Base-by-base conservation (phyloP, 208 protist genomes). In the Trichomonas tenax region DNA sequence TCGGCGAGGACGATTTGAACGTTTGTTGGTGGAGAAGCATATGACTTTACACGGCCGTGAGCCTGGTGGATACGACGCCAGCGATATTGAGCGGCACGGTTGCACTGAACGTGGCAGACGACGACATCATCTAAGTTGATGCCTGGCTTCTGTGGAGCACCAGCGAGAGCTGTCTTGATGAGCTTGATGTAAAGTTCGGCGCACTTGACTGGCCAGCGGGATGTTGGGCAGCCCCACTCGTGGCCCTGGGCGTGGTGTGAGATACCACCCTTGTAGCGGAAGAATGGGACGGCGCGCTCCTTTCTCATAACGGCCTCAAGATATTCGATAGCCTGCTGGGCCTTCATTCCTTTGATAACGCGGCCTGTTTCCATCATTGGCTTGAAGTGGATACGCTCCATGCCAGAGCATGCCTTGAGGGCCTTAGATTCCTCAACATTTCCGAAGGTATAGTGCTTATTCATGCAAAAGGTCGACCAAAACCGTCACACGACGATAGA, bases 311-410 rank as follows among this genome's bases (percentile, higher is more conserved):
- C 86, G 41, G 23, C n/a, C 31, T 93, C 86, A 51, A 93, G 86
- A 93, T 93, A 93, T 38, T 6, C 86, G 44, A 93, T 0, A n/a
- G 86, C 86, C 11, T 93, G 31, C n/a, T 48, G 26, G 38, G 44
- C 86, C 23, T 93, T 93, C 86, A 93, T 93, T 48, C 86, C 86
- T 4, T 93, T 93, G 44, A 93, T 48, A 51, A 44, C 86, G 46
- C 86, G 86, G 34, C 86, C 86, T 51, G 86, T 93, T 93, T 93
- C 86, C 14, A 93, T 38, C 86, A 93, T 93, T 93, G 86, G 86
- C 44, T 93, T 93, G 44, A 93, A 93, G 34, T 93, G 86, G 31
- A 93, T 44, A 26, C 86, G 86, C 36, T 93, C 86, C 9, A n/a
- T 9, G 0, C 9, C 1, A 15, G 86, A 15, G 0, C 11, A 58